phyloP scores from a whole-genome alignment of 2,329 filamentous ascomycete species.

The Paracamarosporium sp. region DNA sequence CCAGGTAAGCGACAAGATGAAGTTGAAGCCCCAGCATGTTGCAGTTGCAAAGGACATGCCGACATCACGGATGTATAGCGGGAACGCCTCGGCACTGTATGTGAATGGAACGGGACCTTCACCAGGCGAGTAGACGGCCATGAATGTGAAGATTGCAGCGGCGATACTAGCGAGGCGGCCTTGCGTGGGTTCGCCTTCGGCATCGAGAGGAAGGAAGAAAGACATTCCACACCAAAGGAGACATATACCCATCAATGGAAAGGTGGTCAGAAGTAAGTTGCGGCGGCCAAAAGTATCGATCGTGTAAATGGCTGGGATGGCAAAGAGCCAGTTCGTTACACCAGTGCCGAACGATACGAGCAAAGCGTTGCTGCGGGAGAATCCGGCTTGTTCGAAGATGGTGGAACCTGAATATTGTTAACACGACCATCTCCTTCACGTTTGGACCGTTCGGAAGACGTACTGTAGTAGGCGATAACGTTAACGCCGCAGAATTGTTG shows the following conservation, averaged over 20 bases:
- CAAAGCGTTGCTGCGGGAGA: conserved; percentile 44
- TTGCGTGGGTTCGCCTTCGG: conserved; percentile 14
- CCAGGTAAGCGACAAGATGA: conserved; percentile 61
- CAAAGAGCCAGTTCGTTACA: conserved; percentile 54
- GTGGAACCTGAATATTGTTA: conserved; percentile 18
- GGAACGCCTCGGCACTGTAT: conserved; percentile 53
- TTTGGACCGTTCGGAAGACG: background rate
- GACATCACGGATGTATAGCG: conserved; percentile 52
- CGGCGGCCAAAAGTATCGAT: conserved; percentile 55
- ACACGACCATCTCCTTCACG: background rate
- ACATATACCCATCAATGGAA: conserved; percentile 55
- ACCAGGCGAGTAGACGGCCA: conserved; percentile 50
- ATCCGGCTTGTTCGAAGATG: conserved; percentile 43
- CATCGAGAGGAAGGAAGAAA: conserved; percentile 30
- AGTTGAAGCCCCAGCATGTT: conserved; percentile 66
- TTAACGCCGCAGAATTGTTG: conserved; percentile 44
- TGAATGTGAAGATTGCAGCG: conserved; percentile 57
- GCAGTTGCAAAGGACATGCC: conserved; percentile 56
- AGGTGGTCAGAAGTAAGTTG: conserved; percentile 53
- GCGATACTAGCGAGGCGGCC: conserved; percentile 45
- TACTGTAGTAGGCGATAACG: conserved; percentile 35
- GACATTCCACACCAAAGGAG: conserved; percentile 37
- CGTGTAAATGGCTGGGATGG: conserved; percentile 53
- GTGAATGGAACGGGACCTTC: conserved; percentile 44
- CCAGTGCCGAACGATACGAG: conserved; percentile 53